Conservation (phyloP, 345 rosid species). For the Heritiera littoralis region DNA sequence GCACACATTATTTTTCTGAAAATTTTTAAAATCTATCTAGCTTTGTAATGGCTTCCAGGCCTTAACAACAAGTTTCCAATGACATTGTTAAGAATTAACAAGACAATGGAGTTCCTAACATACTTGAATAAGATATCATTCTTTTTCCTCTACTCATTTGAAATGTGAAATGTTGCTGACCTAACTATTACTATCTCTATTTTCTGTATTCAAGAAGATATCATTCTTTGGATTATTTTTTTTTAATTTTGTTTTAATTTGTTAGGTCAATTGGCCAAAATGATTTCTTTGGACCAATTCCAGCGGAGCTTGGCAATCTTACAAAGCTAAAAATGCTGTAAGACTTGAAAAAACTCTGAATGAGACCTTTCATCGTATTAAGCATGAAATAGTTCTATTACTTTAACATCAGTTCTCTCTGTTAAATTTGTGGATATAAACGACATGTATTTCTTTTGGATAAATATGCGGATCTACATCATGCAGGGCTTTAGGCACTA, state of each 20-base stretch:
- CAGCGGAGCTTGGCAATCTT: slow-evolving; percentile 42
- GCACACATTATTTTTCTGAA: neutral
- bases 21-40: neutral
- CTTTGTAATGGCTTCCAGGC: neutral
- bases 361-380: no score
- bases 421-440: no score
- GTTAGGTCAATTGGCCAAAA: slow-evolving; percentile 32
- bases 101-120: no score
- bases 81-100: no score
- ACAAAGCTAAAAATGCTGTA: slow-evolving; percentile 32
- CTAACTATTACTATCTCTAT: no score
- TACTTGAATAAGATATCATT: no score
- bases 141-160: no score
- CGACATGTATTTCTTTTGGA: no score
- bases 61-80: neutral
- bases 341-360: slow-evolving; percentile 6
- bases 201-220: neutral
- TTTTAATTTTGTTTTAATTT: neutral
- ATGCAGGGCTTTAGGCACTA: neutral
- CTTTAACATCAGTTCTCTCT: neutral
- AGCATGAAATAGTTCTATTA: neutral
- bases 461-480: neutral
- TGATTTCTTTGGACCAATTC: slow-evolving; percentile 37
- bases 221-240: neutral
- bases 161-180: no score